Conservation (phyloP, 176 grass and related monocot genomes). For the Alopecurus myosuroides region DNA sequence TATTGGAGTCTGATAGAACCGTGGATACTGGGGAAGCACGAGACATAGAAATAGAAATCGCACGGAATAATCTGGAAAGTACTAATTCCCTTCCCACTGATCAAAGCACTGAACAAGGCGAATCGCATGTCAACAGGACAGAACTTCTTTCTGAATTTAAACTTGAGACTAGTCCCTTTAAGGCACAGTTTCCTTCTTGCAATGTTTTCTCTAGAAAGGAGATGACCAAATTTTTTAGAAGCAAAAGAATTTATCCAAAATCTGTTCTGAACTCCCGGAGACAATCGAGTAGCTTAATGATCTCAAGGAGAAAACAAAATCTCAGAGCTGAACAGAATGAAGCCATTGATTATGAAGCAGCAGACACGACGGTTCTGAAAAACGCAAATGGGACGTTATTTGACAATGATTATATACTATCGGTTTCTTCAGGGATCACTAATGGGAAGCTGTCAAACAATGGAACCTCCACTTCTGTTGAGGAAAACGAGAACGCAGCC, state of each 20-base stretch:
- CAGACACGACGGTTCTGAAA: slow-evolving; percentile 25
- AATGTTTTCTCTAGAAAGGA: slow-evolving; percentile 87
- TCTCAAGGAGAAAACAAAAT: slow-evolving; percentile 39
- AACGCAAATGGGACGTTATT: slow-evolving; percentile 38
- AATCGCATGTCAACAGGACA: slow-evolving; percentile 22
- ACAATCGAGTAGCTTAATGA: slow-evolving; percentile 23
- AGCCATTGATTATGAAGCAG: slow-evolving; percentile 34
- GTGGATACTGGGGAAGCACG: slow-evolving; percentile 11
- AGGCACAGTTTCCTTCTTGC: slow-evolving; percentile 84
- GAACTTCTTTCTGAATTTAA: slow-evolving; percentile 42
- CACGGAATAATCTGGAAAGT: slow-evolving; percentile 39
- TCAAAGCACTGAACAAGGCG: slow-evolving; percentile 32
- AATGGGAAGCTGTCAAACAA: slow-evolving; percentile 52
- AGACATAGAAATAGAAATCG: slow-evolving; percentile 36
- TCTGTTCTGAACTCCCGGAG: slow-evolving; percentile 53
- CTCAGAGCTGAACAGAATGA: slow-evolving; percentile 23
- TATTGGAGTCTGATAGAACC: slow-evolving; percentile 29
- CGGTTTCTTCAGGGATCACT: slow-evolving; percentile 41
- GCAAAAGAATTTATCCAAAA: slow-evolving; percentile 71
- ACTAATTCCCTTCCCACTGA: slow-evolving; percentile 34
- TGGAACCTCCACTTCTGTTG: slow-evolving; percentile 40
- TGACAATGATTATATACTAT: slow-evolving; percentile 53
- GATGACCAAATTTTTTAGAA: slow-evolving; percentile 78
- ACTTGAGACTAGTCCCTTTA: slow-evolving; percentile 55
- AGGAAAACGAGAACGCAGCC: slow-evolving; percentile 20